These are phyloP conservation scores for Malania oleifera DNA, from an alignment of 164 flowering plant species.

Conservation along the genomic window DNA sequence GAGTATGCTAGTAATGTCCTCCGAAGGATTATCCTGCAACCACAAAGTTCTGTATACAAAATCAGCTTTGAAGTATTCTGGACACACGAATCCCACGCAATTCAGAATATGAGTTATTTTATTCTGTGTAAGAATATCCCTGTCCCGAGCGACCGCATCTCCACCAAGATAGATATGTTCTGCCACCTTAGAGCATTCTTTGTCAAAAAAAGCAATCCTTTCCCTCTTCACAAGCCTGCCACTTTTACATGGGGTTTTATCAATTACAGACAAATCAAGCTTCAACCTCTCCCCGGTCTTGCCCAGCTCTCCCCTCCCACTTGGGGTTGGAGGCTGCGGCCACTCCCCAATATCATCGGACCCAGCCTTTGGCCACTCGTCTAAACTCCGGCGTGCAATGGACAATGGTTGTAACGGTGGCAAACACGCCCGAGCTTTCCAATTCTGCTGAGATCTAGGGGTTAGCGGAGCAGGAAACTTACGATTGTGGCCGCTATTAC, in stretches of 20 bases:
- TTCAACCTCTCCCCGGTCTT: constrained; percentile 61
- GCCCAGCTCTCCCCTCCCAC: constrained; percentile 44
- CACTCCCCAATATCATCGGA: constrained; percentile 94
- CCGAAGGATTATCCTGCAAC: constrained; percentile 84
- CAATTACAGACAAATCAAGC: constrained; percentile 69
- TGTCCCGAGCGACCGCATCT: constrained; percentile 69
- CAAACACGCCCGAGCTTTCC: constrained; percentile 60
- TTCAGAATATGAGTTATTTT: constrained; percentile 75
- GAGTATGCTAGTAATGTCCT: constrained; percentile 79
- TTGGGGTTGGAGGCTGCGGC: constrained; percentile 74
- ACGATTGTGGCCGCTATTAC: constrained; percentile 27
- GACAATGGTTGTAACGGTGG: constrained; percentile 86
- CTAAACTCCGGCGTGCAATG: constrained; percentile 69
- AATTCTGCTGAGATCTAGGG: constrained; percentile 62
- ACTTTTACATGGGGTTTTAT: constrained; percentile 44
- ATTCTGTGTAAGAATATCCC: constrained; percentile 56
- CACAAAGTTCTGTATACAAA: constrained; percentile 74
- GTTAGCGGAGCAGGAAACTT: constrained; percentile 63
- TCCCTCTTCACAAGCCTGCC: constrained; percentile 60
- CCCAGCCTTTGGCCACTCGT: constrained; percentile 92
- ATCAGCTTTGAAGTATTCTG: constrained; percentile 75
- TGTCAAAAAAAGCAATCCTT: constrained; percentile 74
- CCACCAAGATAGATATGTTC: constrained; percentile 84
- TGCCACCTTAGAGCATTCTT: constrained; percentile 75
- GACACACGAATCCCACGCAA: constrained; percentile 79